These are phyloP conservation scores for Noccaea caerulescens DNA, from an alignment of 345 rosid genomes.

Conservation along the genomic window DNA sequence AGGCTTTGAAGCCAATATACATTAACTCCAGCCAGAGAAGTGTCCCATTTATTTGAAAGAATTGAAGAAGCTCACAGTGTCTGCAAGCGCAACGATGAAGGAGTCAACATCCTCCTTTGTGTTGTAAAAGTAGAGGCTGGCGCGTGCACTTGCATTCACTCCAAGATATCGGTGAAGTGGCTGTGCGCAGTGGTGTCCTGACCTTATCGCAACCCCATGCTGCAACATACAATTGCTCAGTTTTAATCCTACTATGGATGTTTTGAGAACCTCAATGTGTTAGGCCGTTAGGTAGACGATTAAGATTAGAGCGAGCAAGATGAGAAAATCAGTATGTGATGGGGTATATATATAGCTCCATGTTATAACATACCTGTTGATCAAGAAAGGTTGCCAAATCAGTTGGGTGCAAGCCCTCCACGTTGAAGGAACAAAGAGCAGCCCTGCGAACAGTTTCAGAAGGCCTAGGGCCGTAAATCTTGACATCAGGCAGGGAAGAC, in stretches of 20 bases:
- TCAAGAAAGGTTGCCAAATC: slow-evolving; percentile 91
- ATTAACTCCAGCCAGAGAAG: slow-evolving; percentile 2
- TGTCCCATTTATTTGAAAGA: slow-evolving; percentile 59
- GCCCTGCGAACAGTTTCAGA: slow-evolving; percentile 60
- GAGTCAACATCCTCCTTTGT: slow-evolving; percentile 82
- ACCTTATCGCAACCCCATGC: slow-evolving; percentile 97
- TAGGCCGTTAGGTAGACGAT: no score
- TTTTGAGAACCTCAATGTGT: no score
- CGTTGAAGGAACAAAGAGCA: slow-evolving; percentile 89
- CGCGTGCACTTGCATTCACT: slow-evolving; percentile 83
- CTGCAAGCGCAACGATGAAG: slow-evolving; percentile 70
- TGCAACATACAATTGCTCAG: slow-evolving; percentile 47
- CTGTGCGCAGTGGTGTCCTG: slow-evolving; percentile 98
- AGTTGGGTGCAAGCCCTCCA: slow-evolving; percentile 80
- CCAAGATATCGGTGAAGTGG: slow-evolving; percentile 90
- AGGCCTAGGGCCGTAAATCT: slow-evolving; percentile 89
- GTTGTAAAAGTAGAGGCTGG: slow-evolving; percentile 93
- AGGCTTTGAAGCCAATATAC: slow-evolving; percentile 27
- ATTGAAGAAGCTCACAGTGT: slow-evolving; percentile 77
- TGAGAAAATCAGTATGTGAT: slow-evolving; percentile 18
- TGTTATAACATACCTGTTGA: slow-evolving; percentile 66
- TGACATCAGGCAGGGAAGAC: slow-evolving; percentile 56
- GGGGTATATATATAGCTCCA: not conserved
- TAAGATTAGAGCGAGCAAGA: no score
- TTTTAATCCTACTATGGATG: slow-evolving; percentile 3